Percentiles rank a stretch among this genome's conserved stretches.
Conservation (phyloP, 768 basidiomycete species). For the Xanthoconium stramineum region DNA sequence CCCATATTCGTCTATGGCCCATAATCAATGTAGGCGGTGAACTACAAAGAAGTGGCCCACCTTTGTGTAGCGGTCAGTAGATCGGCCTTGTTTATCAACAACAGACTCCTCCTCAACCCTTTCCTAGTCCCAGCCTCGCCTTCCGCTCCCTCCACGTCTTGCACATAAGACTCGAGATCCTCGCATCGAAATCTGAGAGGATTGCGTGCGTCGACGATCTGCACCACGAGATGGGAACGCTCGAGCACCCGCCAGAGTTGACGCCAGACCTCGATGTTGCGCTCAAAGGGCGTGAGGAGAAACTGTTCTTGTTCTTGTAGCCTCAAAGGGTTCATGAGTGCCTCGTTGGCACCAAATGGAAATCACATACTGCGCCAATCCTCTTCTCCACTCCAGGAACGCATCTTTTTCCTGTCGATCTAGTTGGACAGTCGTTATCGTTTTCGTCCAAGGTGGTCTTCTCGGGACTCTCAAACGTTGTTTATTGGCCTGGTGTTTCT, state of each 20-base stretch:
- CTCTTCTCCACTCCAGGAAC: constrained; percentile 92
- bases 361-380: constrained; percentile 76
- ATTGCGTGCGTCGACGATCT: constrained; percentile 96
- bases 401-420: constrained; percentile 87
- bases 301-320: constrained; percentile 85
- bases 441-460: constrained; percentile 85
- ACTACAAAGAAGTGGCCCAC: constrained; percentile 37
- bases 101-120: constrained; percentile 68
- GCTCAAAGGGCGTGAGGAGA: constrained; percentile 94
- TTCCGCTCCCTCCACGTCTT: constrained; percentile 79
- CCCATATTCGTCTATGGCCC: constrained; percentile 77
- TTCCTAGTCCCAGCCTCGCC: constrained; percentile 76
- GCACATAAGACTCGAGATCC: constrained; percentile 83
- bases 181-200: constrained; percentile 90
- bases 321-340: constrained; percentile 35
- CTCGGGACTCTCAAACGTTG: constrained; percentile 81
- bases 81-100: constrained; percentile 96
- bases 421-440: constrained; percentile 71
- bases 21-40: neutral
- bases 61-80: constrained; percentile 83
- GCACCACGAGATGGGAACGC: constrained; percentile 89
- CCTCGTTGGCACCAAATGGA: neutral
- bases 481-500: constrained; percentile 72
- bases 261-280: constrained; percentile 97
- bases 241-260: constrained; percentile 98